These are phyloP conservation scores for Verbena officinalis DNA, from an alignment of 257 asterid genomes.

Conservation along the genomic window DNA sequence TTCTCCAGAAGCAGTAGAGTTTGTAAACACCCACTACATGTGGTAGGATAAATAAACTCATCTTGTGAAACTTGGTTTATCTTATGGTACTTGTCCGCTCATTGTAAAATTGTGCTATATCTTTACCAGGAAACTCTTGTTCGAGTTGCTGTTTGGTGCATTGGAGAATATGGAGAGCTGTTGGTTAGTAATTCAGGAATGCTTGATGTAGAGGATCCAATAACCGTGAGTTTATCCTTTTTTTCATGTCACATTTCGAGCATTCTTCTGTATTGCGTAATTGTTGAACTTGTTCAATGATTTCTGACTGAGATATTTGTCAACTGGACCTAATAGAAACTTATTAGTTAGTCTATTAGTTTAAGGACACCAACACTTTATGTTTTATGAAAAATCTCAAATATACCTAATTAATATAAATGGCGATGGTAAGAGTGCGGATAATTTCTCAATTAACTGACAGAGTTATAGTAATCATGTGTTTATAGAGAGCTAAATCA, in stretches of 20 bases:
- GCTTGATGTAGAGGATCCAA: slow-evolving; percentile 74
- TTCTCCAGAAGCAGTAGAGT: no score
- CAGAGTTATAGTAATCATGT: neutral
- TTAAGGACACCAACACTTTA: neutral
- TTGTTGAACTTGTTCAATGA: slow-evolving; percentile 1
- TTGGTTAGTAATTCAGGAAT: slow-evolving; percentile 67
- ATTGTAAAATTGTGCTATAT: slow-evolving; percentile 24
- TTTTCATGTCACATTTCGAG: neutral
- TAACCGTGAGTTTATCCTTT: slow-evolving; percentile 68
- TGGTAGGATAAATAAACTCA: slow-evolving; percentile 8
- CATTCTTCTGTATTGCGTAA: neutral
- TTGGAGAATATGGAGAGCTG: slow-evolving; percentile 94
- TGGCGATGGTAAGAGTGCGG: neutral
- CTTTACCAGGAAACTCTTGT: slow-evolving; percentile 78
- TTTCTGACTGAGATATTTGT: slow-evolving; percentile 20
- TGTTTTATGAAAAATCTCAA: neutral
- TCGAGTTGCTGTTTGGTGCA: slow-evolving; percentile 95
- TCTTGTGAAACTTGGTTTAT: slow-evolving; percentile 19
- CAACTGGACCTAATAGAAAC: neutral
- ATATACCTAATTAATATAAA: neutral
- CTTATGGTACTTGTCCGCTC: slow-evolving; percentile 10
- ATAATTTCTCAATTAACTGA: neutral
- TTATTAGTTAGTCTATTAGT: slow-evolving; percentile 15
- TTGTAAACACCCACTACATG: no score
- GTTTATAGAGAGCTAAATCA: neutral